These are phyloP conservation scores for Chalaropsis ovoidea DNA, from an alignment of 2,329 filamentous ascomycete genomes.

Conservation along the genomic window DNA sequence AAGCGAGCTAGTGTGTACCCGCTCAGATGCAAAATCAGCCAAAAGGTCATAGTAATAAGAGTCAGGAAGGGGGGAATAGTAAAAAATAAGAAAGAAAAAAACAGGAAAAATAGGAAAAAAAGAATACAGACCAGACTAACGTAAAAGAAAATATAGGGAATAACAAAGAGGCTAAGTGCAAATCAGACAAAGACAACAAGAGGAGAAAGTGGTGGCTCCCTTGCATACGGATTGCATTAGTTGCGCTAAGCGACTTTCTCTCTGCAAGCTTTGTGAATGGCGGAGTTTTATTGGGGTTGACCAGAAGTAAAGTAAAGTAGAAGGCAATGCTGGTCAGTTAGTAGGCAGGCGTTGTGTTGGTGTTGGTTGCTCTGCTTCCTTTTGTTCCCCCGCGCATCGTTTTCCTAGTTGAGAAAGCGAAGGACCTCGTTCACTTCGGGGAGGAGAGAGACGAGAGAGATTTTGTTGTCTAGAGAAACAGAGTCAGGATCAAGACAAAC, in stretches of 20 bases:
- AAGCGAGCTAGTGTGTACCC: not conserved
- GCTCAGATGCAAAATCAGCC: not conserved
- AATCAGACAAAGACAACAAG: not conserved
- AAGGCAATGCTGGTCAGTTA: not conserved
- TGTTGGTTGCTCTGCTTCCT: not conserved
- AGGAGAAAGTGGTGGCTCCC: constrained; percentile 1
- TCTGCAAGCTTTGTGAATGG: not conserved
- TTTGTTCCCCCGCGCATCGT: not conserved
- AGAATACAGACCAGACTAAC: not conserved
- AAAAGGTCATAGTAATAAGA: not conserved
- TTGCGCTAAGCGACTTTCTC: constrained; percentile 2
- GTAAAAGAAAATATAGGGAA: not conserved
- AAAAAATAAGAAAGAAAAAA: not conserved
- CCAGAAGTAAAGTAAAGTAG: not conserved
- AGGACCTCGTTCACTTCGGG: not conserved
- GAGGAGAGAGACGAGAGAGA: not conserved
- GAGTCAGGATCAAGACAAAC: not conserved
- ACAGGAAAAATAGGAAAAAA: not conserved
- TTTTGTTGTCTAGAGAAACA: not conserved
- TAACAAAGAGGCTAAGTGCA: not conserved
- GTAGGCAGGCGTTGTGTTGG: not conserved
- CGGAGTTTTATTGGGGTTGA: not conserved
- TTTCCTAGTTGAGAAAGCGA: not conserved
- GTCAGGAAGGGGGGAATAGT: not conserved
- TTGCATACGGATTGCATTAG: not conserved